A percentile compares a stretch with the other conserved stretches of the same genome.
phyloP scores from a whole-genome alignment of 2,329 filamentous ascomycete species.

The Lachnellula suecica region DNA sequence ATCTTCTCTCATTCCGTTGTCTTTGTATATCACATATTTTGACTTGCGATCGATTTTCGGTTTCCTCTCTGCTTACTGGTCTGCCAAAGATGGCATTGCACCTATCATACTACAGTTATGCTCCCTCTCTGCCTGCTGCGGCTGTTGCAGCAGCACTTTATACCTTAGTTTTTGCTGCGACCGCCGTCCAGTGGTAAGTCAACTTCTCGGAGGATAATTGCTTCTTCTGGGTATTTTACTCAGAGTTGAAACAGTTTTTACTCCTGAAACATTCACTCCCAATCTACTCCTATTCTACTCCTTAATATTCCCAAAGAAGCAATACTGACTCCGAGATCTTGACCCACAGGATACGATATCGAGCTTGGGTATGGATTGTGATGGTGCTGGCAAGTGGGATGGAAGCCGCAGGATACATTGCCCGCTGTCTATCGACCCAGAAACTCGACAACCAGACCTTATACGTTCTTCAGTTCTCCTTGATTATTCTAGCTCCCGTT shows the following conservation, averaged over 20 bases:
- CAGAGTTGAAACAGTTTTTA: no score
- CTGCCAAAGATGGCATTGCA: background rate
- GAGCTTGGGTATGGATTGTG: conserved; percentile 33
- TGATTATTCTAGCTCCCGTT: conserved; percentile 34
- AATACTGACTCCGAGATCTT: no score
- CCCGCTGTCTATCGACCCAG: conserved; percentile 18
- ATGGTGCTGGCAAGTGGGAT: conserved; percentile 33
- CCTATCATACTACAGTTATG: conserved; percentile 23
- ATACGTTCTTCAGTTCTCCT: conserved; percentile 28
- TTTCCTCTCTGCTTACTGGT: background rate
- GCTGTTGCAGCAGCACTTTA: conserved; percentile 32
- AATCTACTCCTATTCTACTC: no score
- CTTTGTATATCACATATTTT: no score
- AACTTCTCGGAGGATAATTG: no score
- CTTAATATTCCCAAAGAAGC: no score
- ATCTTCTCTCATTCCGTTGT: no score
- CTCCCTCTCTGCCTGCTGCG: conserved; percentile 31
- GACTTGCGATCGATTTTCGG: background rate
- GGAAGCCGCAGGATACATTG: conserved; percentile 26
- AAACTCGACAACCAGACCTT: conserved; percentile 14
- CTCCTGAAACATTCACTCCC: no score
- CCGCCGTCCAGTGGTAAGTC: conserved; percentile 33
- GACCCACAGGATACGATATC: conserved; percentile 34
- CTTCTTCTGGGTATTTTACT: no score
- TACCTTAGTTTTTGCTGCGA: conserved; percentile 25